phyloP scores from a whole-genome alignment of 345 rosid species.

The Bruguiera gymnorhiza region DNA sequence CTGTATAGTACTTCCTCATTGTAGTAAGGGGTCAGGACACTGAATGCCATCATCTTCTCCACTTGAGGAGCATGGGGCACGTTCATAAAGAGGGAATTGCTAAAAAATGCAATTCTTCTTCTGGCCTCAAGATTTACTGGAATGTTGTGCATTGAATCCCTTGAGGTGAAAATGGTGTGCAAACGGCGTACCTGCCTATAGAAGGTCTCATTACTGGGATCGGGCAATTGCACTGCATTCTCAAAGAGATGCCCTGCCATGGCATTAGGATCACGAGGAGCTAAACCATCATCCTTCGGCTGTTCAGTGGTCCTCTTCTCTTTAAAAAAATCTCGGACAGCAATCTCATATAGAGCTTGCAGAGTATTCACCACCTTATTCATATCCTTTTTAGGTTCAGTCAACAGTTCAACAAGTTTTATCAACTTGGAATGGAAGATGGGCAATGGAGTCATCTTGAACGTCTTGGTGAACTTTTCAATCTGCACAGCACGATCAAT shows the following conservation, averaged over 20 bases:
- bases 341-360: slow-evolving; percentile 82
- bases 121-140: slow-evolving; percentile 92
- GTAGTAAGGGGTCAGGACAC: slow-evolving; percentile 90
- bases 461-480: slow-evolving; percentile 62
- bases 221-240: slow-evolving; percentile 74
- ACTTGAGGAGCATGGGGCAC: slow-evolving; percentile 99
- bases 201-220: slow-evolving; percentile 59
- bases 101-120: slow-evolving; percentile 91
- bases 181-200: slow-evolving; percentile 83
- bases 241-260: slow-evolving; percentile 70
- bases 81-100: slow-evolving; percentile 94
- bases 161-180: slow-evolving; percentile 77
- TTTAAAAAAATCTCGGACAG: slow-evolving; percentile 63
- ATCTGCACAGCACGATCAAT: slow-evolving; percentile 50
- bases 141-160: slow-evolving; percentile 84
- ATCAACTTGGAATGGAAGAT: slow-evolving; percentile 56
- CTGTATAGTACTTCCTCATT: slow-evolving; percentile 84
- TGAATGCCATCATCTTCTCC: slow-evolving; percentile 97
- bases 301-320: slow-evolving; percentile 61
- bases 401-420: slow-evolving; percentile 53
- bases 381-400: slow-evolving; percentile 40
- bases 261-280: slow-evolving; percentile 71
- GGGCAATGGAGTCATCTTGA: slow-evolving; percentile 57
- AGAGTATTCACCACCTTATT: slow-evolving; percentile 59
- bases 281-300: slow-evolving; percentile 63